These are phyloP conservation scores for Ophiostoma piceae DNA, from an alignment of 2,329 filamentous ascomycete species.

Conservation along the genomic window DNA sequence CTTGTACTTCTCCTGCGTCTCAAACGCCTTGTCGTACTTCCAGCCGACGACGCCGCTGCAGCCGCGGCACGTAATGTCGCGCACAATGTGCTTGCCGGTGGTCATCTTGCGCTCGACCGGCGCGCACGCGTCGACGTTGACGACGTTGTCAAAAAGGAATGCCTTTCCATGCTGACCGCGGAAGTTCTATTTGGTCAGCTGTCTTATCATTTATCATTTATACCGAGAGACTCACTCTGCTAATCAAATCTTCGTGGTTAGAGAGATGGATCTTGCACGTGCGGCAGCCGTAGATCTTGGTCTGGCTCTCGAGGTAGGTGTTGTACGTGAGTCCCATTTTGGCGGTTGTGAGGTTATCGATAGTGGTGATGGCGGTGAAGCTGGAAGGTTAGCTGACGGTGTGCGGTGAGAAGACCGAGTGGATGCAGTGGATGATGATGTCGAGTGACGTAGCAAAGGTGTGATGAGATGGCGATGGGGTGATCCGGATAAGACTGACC, in stretches of 20 bases:
- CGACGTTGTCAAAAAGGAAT: constrained; percentile 89
- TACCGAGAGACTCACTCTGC: constrained; percentile 54
- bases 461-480: neutral
- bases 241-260: constrained; percentile 94
- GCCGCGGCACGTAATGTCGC: constrained; percentile 85
- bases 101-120: constrained; percentile 97
- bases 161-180: constrained; percentile 97
- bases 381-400: neutral
- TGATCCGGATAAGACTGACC: neutral
- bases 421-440: neutral
- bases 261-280: constrained; percentile 92
- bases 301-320: constrained; percentile 73
- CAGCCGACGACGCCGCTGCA: constrained; percentile 92
- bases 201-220: neutral
- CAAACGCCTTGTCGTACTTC: constrained; percentile 98
- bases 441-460: constrained; percentile 13
- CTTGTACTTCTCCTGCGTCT: constrained; percentile 92
- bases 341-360: neutral
- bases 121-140: constrained; percentile 80
- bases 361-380: too few relatives aligned
- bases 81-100: constrained; percentile 87
- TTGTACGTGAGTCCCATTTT: constrained; percentile 86
- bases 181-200: constrained; percentile 65
- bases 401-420: neutral
- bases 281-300: constrained; percentile 89